Evolutionary conservation across 345 rosid genomes (phyloP).

Genomic region (Gossypium ekmanianum): DNA sequence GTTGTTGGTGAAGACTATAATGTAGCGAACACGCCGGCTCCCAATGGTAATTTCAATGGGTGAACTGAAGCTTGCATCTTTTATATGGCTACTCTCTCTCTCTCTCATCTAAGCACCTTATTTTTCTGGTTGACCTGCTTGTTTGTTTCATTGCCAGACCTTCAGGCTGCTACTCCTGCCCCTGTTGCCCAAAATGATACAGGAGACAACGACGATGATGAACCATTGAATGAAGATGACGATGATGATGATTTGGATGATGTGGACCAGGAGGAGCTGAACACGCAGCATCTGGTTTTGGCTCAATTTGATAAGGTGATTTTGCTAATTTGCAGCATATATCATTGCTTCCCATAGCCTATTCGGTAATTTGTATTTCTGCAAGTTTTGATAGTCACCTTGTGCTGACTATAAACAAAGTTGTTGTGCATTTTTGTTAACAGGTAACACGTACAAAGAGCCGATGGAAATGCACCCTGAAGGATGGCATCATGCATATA

Average conservation of each 20-base stretch:
- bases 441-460: conserved; percentile 97
- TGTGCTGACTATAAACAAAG: not conserved
- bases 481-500: conserved; percentile 98
- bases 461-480: conserved; percentile 91
- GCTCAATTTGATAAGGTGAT: conserved; percentile 97
- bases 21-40: conserved; percentile 83
- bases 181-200: conserved; percentile 42
- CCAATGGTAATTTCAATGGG: conserved; percentile 47
- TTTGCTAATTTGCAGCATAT: not conserved
- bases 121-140: not conserved
- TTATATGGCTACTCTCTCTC: not conserved
- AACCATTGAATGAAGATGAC: conserved; percentile 87
- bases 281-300: conserved; percentile 90
- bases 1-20: conserved; percentile 79
- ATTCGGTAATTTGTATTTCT: not conserved
- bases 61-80: conserved; percentile 4
- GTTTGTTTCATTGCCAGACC: conserved; percentile 39
- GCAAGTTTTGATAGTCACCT: not conserved
- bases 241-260: conserved; percentile 75
- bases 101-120: not conserved
- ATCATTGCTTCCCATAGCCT: not conserved
- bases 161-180: conserved; percentile 80
- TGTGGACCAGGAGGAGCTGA: conserved; percentile 80
- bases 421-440: not conserved
- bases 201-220: conserved; percentile 75